Base-by-base conservation (phyloP, 352 stramenopile species). In the Phytophthora pluvialis region DNA sequence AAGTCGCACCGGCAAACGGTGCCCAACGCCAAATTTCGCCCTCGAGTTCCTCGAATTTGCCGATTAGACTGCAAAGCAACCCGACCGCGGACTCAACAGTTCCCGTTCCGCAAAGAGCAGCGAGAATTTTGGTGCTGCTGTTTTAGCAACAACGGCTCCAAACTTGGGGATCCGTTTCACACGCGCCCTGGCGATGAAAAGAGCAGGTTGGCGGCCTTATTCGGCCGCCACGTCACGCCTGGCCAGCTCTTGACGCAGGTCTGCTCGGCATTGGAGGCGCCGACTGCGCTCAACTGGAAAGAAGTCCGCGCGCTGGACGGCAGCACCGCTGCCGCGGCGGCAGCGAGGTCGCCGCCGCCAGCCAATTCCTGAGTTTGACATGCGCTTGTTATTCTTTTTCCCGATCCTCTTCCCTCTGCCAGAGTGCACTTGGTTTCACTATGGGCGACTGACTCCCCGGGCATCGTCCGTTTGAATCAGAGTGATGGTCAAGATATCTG, bases 401-500 rank as follows among this genome's bases (percentile, higher is more conserved):
- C 48, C 53, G 52, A 65, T 66, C 65, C 9, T 28, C 39, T 16
- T 36, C 35, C 66, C 60, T 73, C 66, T 66, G 53, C 46, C 59
- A 62, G 31, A 47, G 58, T 49, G 46, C 42, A 62, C 64, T 63
- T 49, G 29, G 0, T 5, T 32, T 44, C 16, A 70, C 13, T 68
- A 54, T 60, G 15, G 4, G n/a, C 31, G 52, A 40, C 51, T 49
- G 26, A 26, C 49, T 31, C 16, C 25, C 28, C 26, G 18, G 5
- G 12, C 10, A 55, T 70, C 63, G 68, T 73, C 57, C 38, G 48
- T 57, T 76, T 52, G 63, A 33, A n/a, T 46, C 25, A 36, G 56
- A 60, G 63, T 71, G 55, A 65, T 70, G 62, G 38, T 70, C 62
- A 44, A 60, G 43, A 62, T 73, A 47, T 72, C 57, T 66, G 63